Evolutionary conservation across 2,329 filamentous ascomycete genomes (phyloP).

Genomic region (Fusarium buxicola): DNA sequence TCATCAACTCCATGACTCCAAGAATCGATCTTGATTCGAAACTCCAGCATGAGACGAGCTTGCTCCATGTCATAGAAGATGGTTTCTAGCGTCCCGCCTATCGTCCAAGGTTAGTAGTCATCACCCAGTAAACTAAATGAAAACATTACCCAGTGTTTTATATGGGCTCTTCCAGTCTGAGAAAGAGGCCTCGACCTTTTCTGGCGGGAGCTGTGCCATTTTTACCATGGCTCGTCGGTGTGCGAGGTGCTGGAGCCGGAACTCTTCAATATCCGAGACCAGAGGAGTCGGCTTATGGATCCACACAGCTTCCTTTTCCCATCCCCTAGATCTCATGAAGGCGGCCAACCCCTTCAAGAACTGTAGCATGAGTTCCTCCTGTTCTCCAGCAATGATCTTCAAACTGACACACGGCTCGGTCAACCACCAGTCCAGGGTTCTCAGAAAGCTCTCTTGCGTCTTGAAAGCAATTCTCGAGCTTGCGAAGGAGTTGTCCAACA

Average conservation of each 20-base stretch:
- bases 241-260: not conserved
- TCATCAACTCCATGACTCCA: conserved; percentile 19
- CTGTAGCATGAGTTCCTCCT: not conserved
- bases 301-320: not conserved
- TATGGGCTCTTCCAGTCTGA: not conserved
- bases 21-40: conserved; percentile 15
- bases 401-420: not conserved
- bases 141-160: not conserved
- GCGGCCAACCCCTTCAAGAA: not conserved
- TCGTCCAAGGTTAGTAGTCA: not conserved
- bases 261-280: not conserved
- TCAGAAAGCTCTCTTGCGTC: not conserved
- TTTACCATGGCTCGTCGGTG: not conserved
- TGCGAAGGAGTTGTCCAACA: not conserved
- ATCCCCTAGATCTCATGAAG: not conserved
- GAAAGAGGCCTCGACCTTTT: too few species aligned
- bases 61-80: not conserved
- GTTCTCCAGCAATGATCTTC: not conserved
- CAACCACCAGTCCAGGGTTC: conserved; percentile 2
- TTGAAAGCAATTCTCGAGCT: conserved; percentile 5
- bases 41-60: not conserved
- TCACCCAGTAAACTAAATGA: too few species aligned
- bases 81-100: not conserved
- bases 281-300: not conserved
- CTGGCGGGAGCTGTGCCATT: not conserved